These are phyloP conservation scores for Ottelia alismoides DNA, from an alignment of 106 monocot species.

Conservation along the genomic window DNA sequence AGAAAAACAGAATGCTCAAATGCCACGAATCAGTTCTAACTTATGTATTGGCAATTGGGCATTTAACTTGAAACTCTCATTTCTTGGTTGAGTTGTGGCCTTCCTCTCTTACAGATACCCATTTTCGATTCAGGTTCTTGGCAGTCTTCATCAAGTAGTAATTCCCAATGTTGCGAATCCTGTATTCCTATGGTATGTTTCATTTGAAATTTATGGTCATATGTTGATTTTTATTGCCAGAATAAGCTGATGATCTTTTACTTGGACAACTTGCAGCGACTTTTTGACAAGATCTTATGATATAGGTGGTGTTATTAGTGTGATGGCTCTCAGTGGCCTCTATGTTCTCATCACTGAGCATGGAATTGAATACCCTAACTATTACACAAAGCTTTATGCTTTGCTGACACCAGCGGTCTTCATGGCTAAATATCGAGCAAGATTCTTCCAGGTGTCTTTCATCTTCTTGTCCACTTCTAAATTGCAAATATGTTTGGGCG, in stretches of 20 bases:
- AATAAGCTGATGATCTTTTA: not conserved
- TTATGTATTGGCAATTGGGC: too few species aligned
- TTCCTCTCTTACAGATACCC: too few species aligned
- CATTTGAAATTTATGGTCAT: conserved; percentile 1
- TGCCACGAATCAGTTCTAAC: too few species aligned
- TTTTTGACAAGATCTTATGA: conserved; percentile 94
- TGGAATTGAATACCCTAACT: conserved; percentile 85
- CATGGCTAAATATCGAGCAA: conserved; percentile 76
- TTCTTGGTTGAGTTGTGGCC: conserved; percentile 3
- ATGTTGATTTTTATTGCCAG: not conserved
- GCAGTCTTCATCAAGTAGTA: conserved; percentile 56
- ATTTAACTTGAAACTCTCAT: too few species aligned
- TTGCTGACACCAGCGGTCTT: conserved; percentile 76
- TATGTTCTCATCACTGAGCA: conserved; percentile 92
- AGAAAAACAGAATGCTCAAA: too few species aligned
- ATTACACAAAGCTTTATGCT: conserved; percentile 86
- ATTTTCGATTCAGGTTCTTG: conserved; percentile 95
- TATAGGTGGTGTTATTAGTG: conserved; percentile 93
- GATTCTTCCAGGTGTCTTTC: conserved; percentile 81
- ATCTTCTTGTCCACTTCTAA: too few species aligned
- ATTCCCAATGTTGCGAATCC: conserved; percentile 83
- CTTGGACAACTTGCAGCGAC: conserved; percentile 46
- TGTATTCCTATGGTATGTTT: conserved; percentile 63
- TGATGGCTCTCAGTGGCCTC: conserved; percentile 86
- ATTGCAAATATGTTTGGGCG: too few species aligned